Base-by-base conservation (phyloP, 148 eudicot genomes). In the Nyssa sinensis region DNA sequence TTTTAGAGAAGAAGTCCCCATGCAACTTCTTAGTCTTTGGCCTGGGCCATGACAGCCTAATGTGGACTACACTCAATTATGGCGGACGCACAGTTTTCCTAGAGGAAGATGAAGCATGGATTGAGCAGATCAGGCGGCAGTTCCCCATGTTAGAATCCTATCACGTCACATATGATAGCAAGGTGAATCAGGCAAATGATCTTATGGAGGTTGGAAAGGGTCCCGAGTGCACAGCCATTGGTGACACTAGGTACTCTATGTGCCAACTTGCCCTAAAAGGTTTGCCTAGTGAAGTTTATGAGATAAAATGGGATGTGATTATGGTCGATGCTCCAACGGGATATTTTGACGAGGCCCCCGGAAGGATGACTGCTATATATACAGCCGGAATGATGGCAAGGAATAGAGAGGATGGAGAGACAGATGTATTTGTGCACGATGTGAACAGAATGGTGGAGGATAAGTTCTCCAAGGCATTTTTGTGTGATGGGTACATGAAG, bases 251-350 rank as follows among this genome's bases (percentile, higher is more conserved):
- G 73, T 88, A 90, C 72, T 92, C 98, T 0, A 85, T 88, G 86
- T 94, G 98, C 67, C 91, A 88, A 77, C 90, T 94, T 25, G 91
- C 96, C 17, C 75, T 94, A 3, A 94, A 89, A 62, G 86, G 92
- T 1, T 80, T 92, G 81, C 96, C 98, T 27, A 74, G 74, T 64
- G 85, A 81, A 31, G 91, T 94, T 67, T 94, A 92, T 62, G 93
- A 87, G 32, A 88, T 74, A 9, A 77, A 86, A 57, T 92, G 97
- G 97, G 98, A 94, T 81, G 65, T 94, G 82, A 94, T 94, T 10
- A 94, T 94, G 98, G 98, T 94, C 79, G 98, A 94, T 72, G 98
- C 98, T 25, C 98, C 98, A 3, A 94, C 98, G 3, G 97, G 98
- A 70, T 94, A 94, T 67, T 83, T 92, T 16, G 92, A 88, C 9